Evolutionary conservation across 2,329 filamentous ascomycete genomes (phyloP).

Genomic region (Penicillium brevicompactum): DNA sequence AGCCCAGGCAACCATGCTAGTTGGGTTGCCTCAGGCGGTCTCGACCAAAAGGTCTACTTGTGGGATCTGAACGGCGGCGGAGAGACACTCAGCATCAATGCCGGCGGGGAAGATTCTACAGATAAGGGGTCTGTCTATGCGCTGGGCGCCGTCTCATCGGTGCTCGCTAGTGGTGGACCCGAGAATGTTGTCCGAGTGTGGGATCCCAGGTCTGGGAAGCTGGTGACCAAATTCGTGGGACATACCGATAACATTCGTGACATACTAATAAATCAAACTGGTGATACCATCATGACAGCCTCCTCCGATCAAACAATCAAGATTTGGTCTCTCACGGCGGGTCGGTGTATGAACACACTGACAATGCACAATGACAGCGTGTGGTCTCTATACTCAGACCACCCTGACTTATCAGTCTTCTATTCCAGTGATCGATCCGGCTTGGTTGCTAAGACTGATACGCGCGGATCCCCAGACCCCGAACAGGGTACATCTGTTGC

Average conservation of each 20-base stretch:
- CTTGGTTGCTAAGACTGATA: constrained; percentile 93
- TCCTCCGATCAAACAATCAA: constrained; percentile 98
- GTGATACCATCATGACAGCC: constrained; percentile 88
- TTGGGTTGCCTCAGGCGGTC: constrained; percentile 92
- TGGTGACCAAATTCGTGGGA: constrained; percentile 93
- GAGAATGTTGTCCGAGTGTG: constrained; percentile 91
- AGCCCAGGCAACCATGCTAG: constrained; percentile 69
- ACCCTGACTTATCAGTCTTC: constrained; percentile 83
- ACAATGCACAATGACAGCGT: constrained; percentile 99
- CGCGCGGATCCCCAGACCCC: constrained; percentile 72
- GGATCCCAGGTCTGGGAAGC: constrained; percentile 85
- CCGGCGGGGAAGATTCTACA: constrained; percentile 70
- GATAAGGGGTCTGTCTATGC: constrained; percentile 97
- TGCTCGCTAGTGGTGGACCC: constrained; percentile 89
- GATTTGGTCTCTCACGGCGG: constrained; percentile 93
- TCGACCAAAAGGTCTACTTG: constrained; percentile 87
- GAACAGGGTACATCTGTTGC: constrained; percentile 89
- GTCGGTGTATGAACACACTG: constrained; percentile 94
- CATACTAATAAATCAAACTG: constrained; percentile 84
- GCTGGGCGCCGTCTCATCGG: constrained; percentile 73
- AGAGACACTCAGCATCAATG: constrained; percentile 81
- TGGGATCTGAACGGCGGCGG: constrained; percentile 92
- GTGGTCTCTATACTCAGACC: constrained; percentile 90
- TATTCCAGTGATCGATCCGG: constrained; percentile 94
- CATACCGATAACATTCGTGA: constrained; percentile 94